Percentiles rank a stretch among this genome's conserved stretches.
Conservation (phyloP, 2,329 filamentous ascomycete species). For the Cercospora sp. region DNA sequence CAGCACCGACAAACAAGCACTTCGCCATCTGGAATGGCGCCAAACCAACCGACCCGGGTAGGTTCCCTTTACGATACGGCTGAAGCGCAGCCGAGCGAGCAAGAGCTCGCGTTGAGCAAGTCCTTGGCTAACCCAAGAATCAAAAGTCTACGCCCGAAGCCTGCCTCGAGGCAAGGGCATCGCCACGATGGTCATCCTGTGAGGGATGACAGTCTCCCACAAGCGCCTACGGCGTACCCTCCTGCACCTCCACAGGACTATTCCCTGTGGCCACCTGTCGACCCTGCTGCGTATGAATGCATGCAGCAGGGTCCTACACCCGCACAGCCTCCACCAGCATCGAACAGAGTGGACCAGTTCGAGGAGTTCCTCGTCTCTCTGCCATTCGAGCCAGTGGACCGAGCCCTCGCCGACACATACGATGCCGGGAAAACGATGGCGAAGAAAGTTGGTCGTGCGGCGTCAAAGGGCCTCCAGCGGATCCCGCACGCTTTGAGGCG, state of each 20-base stretch:
- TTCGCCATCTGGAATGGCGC: conserved; percentile 6
- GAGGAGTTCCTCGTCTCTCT: conserved; percentile 1
- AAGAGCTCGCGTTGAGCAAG: neutral
- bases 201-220: neutral
- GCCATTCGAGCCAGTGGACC: neutral
- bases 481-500: neutral
- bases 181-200: neutral
- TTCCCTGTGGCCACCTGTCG: neutral
- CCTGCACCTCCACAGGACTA: neutral
- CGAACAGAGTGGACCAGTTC: neutral
- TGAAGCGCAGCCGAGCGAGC: neutral
- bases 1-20: neutral
- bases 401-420: neutral
- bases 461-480: neutral
- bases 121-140: neutral
- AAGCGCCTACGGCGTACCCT: neutral
- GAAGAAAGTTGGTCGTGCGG: neutral
- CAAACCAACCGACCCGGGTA: neutral
- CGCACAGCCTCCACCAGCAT: neutral
- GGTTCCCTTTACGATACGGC: neutral
- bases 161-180: neutral
- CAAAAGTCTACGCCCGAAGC: neutral
- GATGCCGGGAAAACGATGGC: neutral
- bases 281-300: neutral
- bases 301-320: neutral